Evolutionary conservation across 2,329 filamentous ascomycete genomes (phyloP).

Genomic region (Penicillium aurantiogriseum): DNA sequence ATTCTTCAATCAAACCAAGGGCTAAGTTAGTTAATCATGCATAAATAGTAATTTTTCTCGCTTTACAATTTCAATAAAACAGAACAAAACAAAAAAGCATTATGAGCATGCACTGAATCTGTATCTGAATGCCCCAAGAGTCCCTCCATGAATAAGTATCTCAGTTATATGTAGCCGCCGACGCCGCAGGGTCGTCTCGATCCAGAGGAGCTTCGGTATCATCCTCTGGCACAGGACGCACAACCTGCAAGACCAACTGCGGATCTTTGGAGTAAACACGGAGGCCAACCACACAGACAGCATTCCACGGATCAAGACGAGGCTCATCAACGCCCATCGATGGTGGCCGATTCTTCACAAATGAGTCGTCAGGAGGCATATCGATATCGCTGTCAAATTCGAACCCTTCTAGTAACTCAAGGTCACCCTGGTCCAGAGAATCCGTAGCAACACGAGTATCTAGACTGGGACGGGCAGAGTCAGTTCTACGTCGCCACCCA

Average conservation of each 20-base stretch:
- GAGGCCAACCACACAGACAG: constrained; percentile 59
- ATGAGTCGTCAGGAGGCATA: constrained; percentile 35
- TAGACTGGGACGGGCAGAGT: constrained; percentile 26
- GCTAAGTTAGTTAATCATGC: neutral
- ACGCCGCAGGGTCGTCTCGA: constrained; percentile 42
- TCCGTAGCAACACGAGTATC: constrained; percentile 26
- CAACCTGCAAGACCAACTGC: constrained; percentile 52
- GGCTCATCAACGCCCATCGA: constrained; percentile 3
- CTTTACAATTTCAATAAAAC: neutral
- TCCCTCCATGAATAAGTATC: constrained; percentile 19
- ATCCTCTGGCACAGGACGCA: constrained; percentile 44
- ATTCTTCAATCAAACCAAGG: neutral
- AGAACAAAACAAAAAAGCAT: neutral
- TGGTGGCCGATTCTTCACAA: constrained; percentile 8
- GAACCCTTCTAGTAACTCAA: constrained; percentile 40
- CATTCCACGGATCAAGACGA: constrained; percentile 55
- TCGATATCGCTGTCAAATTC: constrained; percentile 46
- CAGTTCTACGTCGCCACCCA: constrained; percentile 10
- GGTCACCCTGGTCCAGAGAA: constrained; percentile 28
- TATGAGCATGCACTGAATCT: neutral
- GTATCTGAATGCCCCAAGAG: constrained; percentile 12
- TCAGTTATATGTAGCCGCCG: constrained; percentile 24
- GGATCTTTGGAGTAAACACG: constrained; percentile 57
- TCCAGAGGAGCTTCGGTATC: constrained; percentile 44
- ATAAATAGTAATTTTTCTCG: neutral